Percentiles rank a stretch among this genome's conserved stretches.
These are phyloP conservation scores for Penicillium sp. DNA, from an alignment of 2,329 filamentous ascomycete genomes.

Conservation along the genomic window DNA sequence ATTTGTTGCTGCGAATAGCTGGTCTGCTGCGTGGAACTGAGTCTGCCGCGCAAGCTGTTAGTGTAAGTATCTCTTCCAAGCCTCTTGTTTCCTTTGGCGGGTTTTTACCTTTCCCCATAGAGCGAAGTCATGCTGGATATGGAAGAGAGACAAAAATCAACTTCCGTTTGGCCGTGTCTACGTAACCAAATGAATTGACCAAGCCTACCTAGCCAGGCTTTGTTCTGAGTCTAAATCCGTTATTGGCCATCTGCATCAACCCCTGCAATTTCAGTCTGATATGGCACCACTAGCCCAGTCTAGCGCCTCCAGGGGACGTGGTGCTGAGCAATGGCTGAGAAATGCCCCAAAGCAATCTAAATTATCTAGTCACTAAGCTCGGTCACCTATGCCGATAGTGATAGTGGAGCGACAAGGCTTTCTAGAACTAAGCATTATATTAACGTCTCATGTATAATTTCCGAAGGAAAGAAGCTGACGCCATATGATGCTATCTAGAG, in stretches of 20 bases:
- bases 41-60: no score
- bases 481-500: background rate
- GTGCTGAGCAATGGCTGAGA: background rate
- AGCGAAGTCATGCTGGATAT: background rate
- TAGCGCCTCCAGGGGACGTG: background rate
- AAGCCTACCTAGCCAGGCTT: background rate
- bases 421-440: conserved; percentile 4
- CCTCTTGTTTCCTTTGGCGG: no score
- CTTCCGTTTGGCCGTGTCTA: background rate
- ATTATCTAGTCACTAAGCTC: background rate
- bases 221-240: background rate
- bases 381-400: background rate
- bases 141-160: background rate
- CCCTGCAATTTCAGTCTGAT: background rate
- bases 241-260: background rate
- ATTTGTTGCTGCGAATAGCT: no score
- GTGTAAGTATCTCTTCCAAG: no score
- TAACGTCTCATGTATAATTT: background rate
- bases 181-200: background rate
- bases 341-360: background rate
- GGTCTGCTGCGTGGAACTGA: no score
- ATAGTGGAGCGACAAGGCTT: conserved; percentile 3
- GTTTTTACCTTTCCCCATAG: background rate
- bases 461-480: background rate
- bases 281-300: background rate